phyloP scores from a whole-genome alignment of 2,329 filamentous ascomycete species.

The Samsoniella hepiali region DNA sequence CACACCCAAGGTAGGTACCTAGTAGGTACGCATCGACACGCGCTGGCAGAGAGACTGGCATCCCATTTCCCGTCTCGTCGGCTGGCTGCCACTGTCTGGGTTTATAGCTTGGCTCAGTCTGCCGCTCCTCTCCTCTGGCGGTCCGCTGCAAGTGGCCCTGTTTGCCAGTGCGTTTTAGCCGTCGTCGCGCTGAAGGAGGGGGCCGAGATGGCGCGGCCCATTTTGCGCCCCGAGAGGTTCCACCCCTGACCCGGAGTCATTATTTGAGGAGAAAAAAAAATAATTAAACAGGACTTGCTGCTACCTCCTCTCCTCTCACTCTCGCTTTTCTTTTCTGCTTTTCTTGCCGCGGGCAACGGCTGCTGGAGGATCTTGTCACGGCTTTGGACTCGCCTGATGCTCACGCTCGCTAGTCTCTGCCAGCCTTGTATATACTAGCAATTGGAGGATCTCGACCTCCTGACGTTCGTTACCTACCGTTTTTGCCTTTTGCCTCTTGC shows the following conservation, averaged over 20 bases:
- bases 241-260: constrained; percentile 26
- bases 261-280: constrained; percentile 23
- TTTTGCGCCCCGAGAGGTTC: constrained; percentile 23
- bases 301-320: constrained; percentile 19
- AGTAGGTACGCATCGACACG: no score
- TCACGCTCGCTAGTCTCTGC: constrained; percentile 42
- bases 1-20: neutral
- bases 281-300: constrained; percentile 21
- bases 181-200: constrained; percentile 12
- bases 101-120: neutral
- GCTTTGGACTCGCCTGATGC: constrained; percentile 28
- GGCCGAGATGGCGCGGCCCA: constrained; percentile 17
- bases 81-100: neutral
- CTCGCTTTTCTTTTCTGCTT: constrained; percentile 9
- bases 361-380: constrained; percentile 25
- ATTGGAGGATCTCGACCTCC: constrained; percentile 20
- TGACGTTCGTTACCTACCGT: constrained; percentile 18
- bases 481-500: constrained; percentile 13
- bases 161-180: neutral
- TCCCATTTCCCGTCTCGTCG: neutral
- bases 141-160: neutral
- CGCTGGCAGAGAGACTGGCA: no score
- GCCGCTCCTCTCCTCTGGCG: neutral
- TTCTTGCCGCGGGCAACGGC: constrained; percentile 15
- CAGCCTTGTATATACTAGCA: constrained; percentile 31